Evolutionary conservation across 495 filamentous ascomycete genomes (phyloP).

Genomic region (Penicillium antarcticum): DNA sequence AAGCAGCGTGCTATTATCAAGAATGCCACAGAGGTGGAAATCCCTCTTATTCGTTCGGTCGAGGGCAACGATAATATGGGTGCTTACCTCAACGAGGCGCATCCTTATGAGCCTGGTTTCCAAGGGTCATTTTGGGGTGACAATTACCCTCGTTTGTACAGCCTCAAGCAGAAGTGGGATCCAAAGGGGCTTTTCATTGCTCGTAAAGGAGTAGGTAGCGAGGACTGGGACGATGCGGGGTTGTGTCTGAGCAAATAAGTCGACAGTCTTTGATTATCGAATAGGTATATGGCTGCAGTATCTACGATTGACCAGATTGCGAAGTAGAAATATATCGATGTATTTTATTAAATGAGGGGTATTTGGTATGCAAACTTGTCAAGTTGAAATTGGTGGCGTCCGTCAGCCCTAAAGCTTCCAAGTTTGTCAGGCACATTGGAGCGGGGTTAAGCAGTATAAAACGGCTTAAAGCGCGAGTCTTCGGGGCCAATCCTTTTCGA

Average conservation of each 20-base stretch:
- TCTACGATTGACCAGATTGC: background rate
- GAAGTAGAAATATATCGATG: background rate
- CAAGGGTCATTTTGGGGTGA: slow-evolving; percentile 48
- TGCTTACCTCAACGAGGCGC: slow-evolving; percentile 50
- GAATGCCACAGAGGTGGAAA: slow-evolving; percentile 37
- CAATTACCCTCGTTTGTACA: slow-evolving; percentile 42
- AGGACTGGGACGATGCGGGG: slow-evolving; percentile 32
- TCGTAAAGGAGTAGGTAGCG: slow-evolving; percentile 28
- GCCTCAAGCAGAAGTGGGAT: slow-evolving; percentile 39
- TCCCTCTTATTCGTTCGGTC: slow-evolving; percentile 41
- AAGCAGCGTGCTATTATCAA: slow-evolving; percentile 29
- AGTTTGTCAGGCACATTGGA: background rate
- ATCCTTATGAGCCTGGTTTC: slow-evolving; percentile 43
- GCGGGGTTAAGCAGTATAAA: background rate
- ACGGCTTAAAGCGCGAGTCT: background rate
- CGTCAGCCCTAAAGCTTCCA: no score
- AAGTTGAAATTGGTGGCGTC: background rate
- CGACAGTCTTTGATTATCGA: background rate
- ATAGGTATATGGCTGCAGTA: no score
- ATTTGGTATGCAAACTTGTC: background rate
- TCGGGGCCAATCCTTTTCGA: background rate
- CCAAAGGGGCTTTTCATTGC: slow-evolving; percentile 26
- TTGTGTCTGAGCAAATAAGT: slow-evolving; percentile 13
- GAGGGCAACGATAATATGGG: slow-evolving; percentile 31
- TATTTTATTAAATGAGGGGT: background rate